Conservation (phyloP, 2,329 filamentous ascomycete genomes). For the Endothia cerciana region DNA sequence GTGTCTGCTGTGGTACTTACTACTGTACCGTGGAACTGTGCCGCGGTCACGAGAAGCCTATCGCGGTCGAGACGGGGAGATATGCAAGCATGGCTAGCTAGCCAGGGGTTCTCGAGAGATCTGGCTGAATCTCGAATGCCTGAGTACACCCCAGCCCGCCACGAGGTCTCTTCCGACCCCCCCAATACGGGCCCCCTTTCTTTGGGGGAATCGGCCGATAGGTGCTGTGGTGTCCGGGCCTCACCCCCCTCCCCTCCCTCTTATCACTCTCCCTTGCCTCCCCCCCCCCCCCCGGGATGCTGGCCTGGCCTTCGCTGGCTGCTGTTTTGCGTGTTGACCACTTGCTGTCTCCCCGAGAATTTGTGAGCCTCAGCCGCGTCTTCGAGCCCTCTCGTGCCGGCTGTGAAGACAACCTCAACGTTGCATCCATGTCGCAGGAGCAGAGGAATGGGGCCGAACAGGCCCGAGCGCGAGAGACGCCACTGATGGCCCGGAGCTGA, state of each 20-base stretch:
- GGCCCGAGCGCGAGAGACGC: neutral
- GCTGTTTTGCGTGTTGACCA: neutral
- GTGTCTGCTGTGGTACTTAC: too few relatives aligned
- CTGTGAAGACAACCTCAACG: neutral
- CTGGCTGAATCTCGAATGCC: neutral
- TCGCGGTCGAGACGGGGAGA: neutral
- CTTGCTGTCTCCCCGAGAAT: neutral
- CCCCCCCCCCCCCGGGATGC: neutral
- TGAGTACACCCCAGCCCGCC: slow-evolving; percentile 12
- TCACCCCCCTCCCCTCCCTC: neutral
- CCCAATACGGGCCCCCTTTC: neutral
- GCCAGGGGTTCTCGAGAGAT: neutral
- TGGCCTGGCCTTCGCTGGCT: slow-evolving; percentile 9
- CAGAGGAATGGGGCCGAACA: neutral
- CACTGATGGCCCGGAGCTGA: too few relatives aligned
- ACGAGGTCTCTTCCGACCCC: slow-evolving; percentile 8
- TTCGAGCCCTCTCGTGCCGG: too few relatives aligned
- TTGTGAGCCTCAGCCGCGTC: neutral
- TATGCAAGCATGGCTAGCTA: neutral
- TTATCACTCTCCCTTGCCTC: too few relatives aligned
- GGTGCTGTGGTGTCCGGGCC: neutral
- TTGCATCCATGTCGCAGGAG: neutral
- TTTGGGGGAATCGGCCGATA: slow-evolving; percentile 9
- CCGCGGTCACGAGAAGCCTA: neutral
- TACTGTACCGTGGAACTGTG: too few relatives aligned